Evolutionary conservation across 805 yeast genomes (phyloP), one percentile per base, ranked within the genome.

Genomic region (Groenewaldozyma tartarivorans): DNA sequence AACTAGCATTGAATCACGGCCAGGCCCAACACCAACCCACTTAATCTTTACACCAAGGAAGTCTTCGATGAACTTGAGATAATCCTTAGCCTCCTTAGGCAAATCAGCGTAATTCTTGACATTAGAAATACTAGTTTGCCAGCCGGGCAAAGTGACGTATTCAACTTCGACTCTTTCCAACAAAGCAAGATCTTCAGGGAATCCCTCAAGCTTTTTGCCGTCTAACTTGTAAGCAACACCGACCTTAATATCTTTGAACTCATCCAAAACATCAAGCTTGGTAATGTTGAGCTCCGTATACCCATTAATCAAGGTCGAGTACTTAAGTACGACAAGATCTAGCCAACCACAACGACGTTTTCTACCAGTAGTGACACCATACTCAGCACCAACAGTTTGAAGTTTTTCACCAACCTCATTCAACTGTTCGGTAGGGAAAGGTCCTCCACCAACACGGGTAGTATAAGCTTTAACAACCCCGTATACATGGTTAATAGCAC

Each of bases 271-370:
- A 58, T 92, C 98, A 58, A 92, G 75, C 65, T 92, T 92, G 53
- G 98, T 92, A 61, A 92, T 81, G 72, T 92, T 92, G 60, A 92
- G 53, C 36, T 82, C 74, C 36, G 98, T 92, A 75, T 90, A 92
- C 42, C 98, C 98, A 60, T 92, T 92, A 63, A 92, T 85, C 60
- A 79, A 64, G 43, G 87, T 77, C 30, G 96, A 86, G 68, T 92
- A 90, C 63, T 82, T 84, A 63, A 92, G 69, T 20, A 92, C 96
- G 19, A 92, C 97, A 54, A 92, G 71, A 66, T 92, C 98, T 59
- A 92, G 77, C 98, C 98, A 92, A 43, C 98, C 98, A 64, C 98
- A 92, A 68, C 98, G 80, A 72, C 98, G 83, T 74, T 88, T 87
- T 69, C 98, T 81, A 52, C 98, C 98, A 29, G 98, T 92, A 49